These are phyloP conservation scores for Metschnikowia drakensbergensis DNA, from an alignment of 805 yeast genomes.

Conservation along the genomic window DNA sequence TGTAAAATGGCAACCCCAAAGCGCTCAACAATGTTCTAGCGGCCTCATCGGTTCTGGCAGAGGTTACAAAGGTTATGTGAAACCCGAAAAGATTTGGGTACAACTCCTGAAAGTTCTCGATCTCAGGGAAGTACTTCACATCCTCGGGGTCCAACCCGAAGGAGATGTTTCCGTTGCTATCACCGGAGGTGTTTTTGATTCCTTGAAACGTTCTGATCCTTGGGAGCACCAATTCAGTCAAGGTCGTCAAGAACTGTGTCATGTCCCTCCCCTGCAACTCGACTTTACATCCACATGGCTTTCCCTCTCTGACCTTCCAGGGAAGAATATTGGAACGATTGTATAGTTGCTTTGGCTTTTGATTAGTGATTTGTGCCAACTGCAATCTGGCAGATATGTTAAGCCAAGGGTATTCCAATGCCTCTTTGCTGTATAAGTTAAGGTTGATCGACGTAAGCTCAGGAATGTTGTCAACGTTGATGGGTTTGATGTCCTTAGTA, in stretches of 20 bases:
- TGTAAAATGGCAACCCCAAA: constrained; percentile 71
- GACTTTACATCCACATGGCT: constrained; percentile 87
- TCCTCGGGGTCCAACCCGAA: constrained; percentile 80
- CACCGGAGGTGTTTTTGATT: constrained; percentile 73
- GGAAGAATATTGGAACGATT: constrained; percentile 76
- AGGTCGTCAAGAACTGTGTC: constrained; percentile 78
- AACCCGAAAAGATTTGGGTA: constrained; percentile 87
- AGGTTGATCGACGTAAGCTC: constrained; percentile 61
- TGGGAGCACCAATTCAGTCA: constrained; percentile 91
- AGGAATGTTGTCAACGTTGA: constrained; percentile 70
- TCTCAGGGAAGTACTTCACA: constrained; percentile 84
- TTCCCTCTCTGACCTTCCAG: constrained; percentile 85
- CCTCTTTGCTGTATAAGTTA: constrained; percentile 72
- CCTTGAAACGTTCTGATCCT: constrained; percentile 86
- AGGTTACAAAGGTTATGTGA: constrained; percentile 78
- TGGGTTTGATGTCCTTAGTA: constrained; percentile 67
- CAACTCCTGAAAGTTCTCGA: constrained; percentile 82
- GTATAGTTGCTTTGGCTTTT: constrained; percentile 67
- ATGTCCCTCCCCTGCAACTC: constrained; percentile 74
- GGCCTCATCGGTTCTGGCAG: constrained; percentile 85
- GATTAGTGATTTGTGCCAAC: constrained; percentile 92
- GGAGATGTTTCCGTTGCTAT: constrained; percentile 77
- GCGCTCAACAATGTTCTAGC: constrained; percentile 84
- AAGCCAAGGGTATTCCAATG: constrained; percentile 64
- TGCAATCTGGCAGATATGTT: constrained; percentile 75